Percentiles rank a stretch among this genome's conserved stretches.
These are phyloP conservation scores for Chlamydomonas sphaeroides DNA, from an alignment of 139 green algal species.

Conservation along the genomic window DNA sequence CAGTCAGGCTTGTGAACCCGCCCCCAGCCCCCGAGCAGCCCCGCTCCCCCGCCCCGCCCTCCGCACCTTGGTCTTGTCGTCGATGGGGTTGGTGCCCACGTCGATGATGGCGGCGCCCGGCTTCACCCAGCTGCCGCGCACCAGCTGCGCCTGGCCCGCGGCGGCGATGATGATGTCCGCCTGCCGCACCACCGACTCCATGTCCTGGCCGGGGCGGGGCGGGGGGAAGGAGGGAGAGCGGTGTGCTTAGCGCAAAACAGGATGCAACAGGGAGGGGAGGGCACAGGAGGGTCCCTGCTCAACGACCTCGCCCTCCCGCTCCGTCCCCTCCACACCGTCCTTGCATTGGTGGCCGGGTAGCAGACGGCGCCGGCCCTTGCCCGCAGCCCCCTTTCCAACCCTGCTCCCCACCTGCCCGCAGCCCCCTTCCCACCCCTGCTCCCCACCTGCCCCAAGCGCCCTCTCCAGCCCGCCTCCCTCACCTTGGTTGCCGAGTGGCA, in stretches of 20 bases:
- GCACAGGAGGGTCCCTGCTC: too few relatives aligned
- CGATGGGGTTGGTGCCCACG: constrained; percentile 95
- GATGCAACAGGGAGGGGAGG: too few relatives aligned
- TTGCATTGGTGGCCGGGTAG: too few relatives aligned
- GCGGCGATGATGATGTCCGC: constrained; percentile 98
- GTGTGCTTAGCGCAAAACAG: too few relatives aligned
- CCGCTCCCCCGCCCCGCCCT: not conserved
- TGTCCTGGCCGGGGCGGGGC: constrained; percentile 49
- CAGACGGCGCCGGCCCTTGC: too few relatives aligned
- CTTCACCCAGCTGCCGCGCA: constrained; percentile 91
- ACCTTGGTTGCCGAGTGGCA: constrained; percentile 80
- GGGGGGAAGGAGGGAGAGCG: not conserved
- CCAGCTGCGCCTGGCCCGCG: constrained; percentile 76
- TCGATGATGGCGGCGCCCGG: constrained; percentile 92
- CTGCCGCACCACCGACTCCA: constrained; percentile 70
- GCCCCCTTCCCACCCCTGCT: not conserved
- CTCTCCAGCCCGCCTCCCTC: not conserved
- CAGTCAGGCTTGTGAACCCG: too few relatives aligned
- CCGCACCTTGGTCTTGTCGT: constrained; percentile 57
- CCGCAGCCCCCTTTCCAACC: too few relatives aligned
- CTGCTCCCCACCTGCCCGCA: not conserved
- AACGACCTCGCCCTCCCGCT: too few relatives aligned
- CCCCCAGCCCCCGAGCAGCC: not conserved
- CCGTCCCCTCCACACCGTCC: too few relatives aligned
- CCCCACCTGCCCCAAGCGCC: not conserved